phyloP scores from a whole-genome alignment of 371 early-diverging fungal genomes.

The Syncephalastrum monosporum region DNA sequence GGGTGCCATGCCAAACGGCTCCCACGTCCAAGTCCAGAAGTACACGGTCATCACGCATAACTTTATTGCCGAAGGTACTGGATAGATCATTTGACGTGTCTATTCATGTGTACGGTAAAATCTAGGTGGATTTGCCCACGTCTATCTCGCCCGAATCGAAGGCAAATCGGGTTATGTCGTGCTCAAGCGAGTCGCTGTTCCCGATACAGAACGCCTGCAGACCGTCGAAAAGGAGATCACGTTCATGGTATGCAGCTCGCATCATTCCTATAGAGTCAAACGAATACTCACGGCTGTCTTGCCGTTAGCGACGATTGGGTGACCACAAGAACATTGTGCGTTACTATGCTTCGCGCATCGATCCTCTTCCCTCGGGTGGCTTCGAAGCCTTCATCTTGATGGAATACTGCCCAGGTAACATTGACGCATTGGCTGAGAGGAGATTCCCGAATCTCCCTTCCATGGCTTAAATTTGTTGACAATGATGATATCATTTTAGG shows the following conservation, averaged over 20 bases:
- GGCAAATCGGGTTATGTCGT: constrained; percentile 59
- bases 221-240: constrained; percentile 73
- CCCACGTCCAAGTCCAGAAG: constrained; percentile 50
- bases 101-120: not conserved
- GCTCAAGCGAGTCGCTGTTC: constrained; percentile 76
- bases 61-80: constrained; percentile 49
- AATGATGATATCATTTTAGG: constrained; percentile 33
- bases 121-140: constrained; percentile 83
- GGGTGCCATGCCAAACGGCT: constrained; percentile 54
- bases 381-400: constrained; percentile 84
- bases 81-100: not conserved
- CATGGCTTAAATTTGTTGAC: not conserved
- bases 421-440: too few relatives aligned
- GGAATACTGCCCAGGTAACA: constrained; percentile 85
- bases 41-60: constrained; percentile 55
- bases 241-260: constrained; percentile 61
- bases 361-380: constrained; percentile 60
- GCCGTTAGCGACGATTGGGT: constrained; percentile 60
- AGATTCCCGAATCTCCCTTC: too few relatives aligned
- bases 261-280: not conserved
- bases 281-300: not conserved
- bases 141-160: constrained; percentile 75
- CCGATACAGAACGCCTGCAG: constrained; percentile 64
- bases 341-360: constrained; percentile 73
- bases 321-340: constrained; percentile 84